Evolutionary conservation across 768 basidiomycete genomes (phyloP).

Genomic region (Amanita thiersii): DNA sequence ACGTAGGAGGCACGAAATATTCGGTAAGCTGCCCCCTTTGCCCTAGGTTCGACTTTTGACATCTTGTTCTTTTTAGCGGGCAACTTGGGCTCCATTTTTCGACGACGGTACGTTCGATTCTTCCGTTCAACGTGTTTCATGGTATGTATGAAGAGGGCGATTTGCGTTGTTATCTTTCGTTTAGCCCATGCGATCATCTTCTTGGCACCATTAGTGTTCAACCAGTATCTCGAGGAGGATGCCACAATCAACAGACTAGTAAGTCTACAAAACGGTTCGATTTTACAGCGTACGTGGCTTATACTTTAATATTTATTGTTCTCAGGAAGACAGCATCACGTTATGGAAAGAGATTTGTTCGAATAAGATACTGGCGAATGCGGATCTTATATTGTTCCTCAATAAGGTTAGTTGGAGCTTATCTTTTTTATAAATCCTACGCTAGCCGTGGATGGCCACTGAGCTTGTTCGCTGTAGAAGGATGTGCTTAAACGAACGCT

Average conservation of each 20-base stretch:
- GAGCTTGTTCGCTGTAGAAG: conserved; percentile 16
- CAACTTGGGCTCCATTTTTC: conserved; percentile 71
- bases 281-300: not conserved
- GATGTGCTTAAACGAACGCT: conserved; percentile 54
- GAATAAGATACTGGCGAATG: conserved; percentile 49
- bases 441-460: no score
- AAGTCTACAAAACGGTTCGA: conserved; percentile 9
- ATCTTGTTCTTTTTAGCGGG: conserved; percentile 28
- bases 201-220: conserved; percentile 71
- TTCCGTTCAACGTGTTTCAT: not conserved
- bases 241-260: conserved; percentile 56
- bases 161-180: conserved; percentile 31
- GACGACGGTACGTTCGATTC: conserved; percentile 42
- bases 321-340: conserved; percentile 63
- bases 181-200: conserved; percentile 77
- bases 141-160: no score
- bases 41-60: not conserved
- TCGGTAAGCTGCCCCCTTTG: conserved; percentile 21
- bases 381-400: conserved; percentile 67
- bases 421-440: not conserved
- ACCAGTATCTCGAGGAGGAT: conserved; percentile 68
- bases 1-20: conserved; percentile 59
- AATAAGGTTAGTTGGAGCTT: conserved; percentile 45
- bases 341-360: conserved; percentile 68
- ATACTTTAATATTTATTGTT: not conserved